Base-by-base conservation (phyloP, 73 alveolate genomes). In the Paramecium primaurelia region DNA sequence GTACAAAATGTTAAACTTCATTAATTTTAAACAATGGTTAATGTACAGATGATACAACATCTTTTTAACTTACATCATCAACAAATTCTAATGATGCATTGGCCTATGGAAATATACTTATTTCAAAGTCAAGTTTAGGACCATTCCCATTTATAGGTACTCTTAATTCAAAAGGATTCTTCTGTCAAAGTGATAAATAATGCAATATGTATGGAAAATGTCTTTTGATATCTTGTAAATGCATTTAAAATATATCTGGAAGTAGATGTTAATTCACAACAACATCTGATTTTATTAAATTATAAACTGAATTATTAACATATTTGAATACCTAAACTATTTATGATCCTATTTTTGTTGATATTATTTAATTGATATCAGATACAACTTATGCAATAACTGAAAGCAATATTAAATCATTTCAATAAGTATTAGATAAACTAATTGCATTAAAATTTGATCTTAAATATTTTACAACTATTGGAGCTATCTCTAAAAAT, bases 251-350 rank as follows among this genome's bases (percentile, higher is more conserved):
- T 49, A 80, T 80, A 3, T 26, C 91, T 7, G 91, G 91, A 3
- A 80, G 91, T 80, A 45, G 91, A 80, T 80, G 91, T 80, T 44
- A 80, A 80, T 80, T 45, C 58, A 80, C 71, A n/a, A 80, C 47
- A 3, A 44, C 71, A 0, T 20, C 71, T 80, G 91, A 80, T 80
- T 45, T 80, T 6, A 40, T 42, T 22, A 44, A 40, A 42, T 47
- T 45, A 2, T 22, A 80, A 32, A 40, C 91, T 18, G 58, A 45
- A 26, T 11, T 80, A 4, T n/a, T 80, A 5, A 45, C 58, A 9
- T 80, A 45, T 10, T 36, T 80, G 7, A 80, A 22, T 45, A 26
- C 75, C 6, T 22, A 80, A 49, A 25, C 44, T 22, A 6, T 6
- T 3, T 42, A 14, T 20, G 75, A 80, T 22, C 14, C 91, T 8